Conservation (phyloP, 2,329 filamentous ascomycete genomes). For the Aspergillus latus region DNA sequence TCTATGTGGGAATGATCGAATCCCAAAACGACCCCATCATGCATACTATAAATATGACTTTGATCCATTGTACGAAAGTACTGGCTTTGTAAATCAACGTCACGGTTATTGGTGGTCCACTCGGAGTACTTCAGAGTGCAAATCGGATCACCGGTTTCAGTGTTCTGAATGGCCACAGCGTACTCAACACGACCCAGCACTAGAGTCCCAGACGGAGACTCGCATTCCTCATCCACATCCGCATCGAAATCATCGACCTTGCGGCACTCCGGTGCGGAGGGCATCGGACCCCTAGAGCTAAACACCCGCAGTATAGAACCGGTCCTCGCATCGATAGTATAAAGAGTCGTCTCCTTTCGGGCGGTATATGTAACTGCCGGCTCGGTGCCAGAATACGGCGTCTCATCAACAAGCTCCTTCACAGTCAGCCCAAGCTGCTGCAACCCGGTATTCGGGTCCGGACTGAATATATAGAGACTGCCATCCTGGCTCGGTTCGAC, state of each 20-base stretch:
- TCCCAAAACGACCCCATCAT: slow-evolving; percentile 80
- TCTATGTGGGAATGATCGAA: slow-evolving; percentile 65
- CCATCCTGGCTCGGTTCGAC: slow-evolving; percentile 90
- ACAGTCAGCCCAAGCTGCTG: slow-evolving; percentile 52
- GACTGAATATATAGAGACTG: slow-evolving; percentile 80
- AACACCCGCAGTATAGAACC: slow-evolving; percentile 83
- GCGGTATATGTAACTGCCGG: slow-evolving; percentile 85
- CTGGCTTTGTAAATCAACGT: slow-evolving; percentile 81
- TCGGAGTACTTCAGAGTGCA: slow-evolving; percentile 91
- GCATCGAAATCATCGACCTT: slow-evolving; percentile 62
- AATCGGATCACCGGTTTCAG: slow-evolving; percentile 69
- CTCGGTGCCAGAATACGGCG: slow-evolving; percentile 72
- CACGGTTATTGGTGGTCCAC: slow-evolving; percentile 89
- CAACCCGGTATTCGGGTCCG: slow-evolving; percentile 54
- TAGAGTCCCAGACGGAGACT: slow-evolving; percentile 69
- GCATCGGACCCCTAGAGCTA: slow-evolving; percentile 69
- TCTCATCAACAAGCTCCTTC: slow-evolving; percentile 81
- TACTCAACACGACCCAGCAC: slow-evolving; percentile 87
- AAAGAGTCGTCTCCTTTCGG: slow-evolving; percentile 84
- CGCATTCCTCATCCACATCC: slow-evolving; percentile 69
- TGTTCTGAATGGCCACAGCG: slow-evolving; percentile 78
- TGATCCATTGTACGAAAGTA: slow-evolving; percentile 79
- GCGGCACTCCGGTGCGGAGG: slow-evolving; percentile 72
- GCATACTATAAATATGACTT: slow-evolving; percentile 82
- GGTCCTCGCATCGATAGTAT: slow-evolving; percentile 83